Percentiles rank a stretch among this genome's conserved stretches.
These are phyloP conservation scores for Candida glaebosa DNA, from an alignment of 805 yeast genomes.

Conservation along the genomic window DNA sequence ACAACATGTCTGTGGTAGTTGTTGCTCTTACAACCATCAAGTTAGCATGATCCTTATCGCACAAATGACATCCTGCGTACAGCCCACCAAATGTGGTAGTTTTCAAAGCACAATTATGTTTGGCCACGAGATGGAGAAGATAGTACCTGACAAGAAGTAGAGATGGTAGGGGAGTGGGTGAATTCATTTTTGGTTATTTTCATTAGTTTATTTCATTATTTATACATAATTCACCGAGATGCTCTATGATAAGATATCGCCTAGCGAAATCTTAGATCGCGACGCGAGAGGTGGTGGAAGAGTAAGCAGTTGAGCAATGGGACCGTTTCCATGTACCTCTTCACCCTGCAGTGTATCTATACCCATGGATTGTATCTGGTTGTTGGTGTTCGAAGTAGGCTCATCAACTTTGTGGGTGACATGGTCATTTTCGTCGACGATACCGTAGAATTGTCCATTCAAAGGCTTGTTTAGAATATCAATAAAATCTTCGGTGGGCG, in stretches of 20 bases:
- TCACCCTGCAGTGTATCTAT: neutral
- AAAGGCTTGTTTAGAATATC: constrained; percentile 27
- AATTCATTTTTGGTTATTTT: no score
- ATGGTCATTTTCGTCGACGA: constrained; percentile 21
- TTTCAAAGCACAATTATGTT: no score
- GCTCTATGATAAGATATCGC: constrained; percentile 15
- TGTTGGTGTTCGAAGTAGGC: neutral
- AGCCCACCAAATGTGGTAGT: neutral
- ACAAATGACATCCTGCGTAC: neutral
- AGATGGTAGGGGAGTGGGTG: no score
- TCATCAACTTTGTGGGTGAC: constrained; percentile 7
- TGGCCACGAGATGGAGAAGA: no score
- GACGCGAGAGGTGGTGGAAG: neutral
- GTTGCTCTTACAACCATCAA: neutral
- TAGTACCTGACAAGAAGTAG: no score
- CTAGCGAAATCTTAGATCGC: constrained; percentile 18
- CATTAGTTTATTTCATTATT: neutral
- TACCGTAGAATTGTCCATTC: constrained; percentile 30
- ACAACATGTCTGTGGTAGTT: constrained; percentile 8
- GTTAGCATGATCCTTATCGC: neutral
- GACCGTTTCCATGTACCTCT: neutral
- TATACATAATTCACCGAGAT: neutral
- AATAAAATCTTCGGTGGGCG: constrained; percentile 13
- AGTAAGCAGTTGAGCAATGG: neutral
- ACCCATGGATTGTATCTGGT: neutral